Conservation (phyloP, 371 early-diverging fungal species). For the Mucor circinelloides region DNA sequence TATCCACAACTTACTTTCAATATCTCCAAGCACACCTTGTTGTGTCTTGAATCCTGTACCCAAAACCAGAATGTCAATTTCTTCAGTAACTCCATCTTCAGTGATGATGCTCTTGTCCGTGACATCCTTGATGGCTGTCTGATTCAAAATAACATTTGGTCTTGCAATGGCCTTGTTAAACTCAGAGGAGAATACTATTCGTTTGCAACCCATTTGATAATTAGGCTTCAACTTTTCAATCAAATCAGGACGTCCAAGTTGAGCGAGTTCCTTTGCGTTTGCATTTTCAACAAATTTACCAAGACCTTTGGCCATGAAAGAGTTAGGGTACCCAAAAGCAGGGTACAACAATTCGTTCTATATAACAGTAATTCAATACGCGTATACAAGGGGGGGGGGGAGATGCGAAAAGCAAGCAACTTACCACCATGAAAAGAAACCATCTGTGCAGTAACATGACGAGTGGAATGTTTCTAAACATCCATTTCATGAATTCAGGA, state of each 20-base stretch:
- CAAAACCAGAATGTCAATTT: constrained; percentile 58
- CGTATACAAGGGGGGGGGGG: too few relatives aligned
- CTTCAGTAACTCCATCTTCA: constrained; percentile 38
- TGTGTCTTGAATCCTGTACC: constrained; percentile 67
- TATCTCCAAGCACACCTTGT: constrained; percentile 28
- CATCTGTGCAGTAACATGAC: constrained; percentile 25
- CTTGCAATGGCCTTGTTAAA: constrained; percentile 48
- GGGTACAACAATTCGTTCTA: background rate
- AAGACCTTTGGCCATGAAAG: background rate
- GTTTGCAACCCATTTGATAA: constrained; percentile 59
- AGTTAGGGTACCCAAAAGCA: constrained; percentile 6
- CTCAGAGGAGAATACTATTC: constrained; percentile 52
- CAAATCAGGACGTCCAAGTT: constrained; percentile 26
- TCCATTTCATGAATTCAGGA: constrained; percentile 25
- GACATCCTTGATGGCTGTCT: constrained; percentile 39
- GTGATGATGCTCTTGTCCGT: constrained; percentile 41
- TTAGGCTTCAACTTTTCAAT: constrained; percentile 47
- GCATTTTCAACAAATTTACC: background rate
- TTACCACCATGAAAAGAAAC: constrained; percentile 4
- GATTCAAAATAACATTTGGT: constrained; percentile 49
- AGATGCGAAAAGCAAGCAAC: background rate
- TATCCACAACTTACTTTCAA: constrained; percentile 13
- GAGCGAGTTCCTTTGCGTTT: constrained; percentile 19
- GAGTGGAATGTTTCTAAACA: constrained; percentile 44
- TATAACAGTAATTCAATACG: background rate